Conservation (phyloP, 108 stramenopile species). For the Fragilaria crotonensis region DNA sequence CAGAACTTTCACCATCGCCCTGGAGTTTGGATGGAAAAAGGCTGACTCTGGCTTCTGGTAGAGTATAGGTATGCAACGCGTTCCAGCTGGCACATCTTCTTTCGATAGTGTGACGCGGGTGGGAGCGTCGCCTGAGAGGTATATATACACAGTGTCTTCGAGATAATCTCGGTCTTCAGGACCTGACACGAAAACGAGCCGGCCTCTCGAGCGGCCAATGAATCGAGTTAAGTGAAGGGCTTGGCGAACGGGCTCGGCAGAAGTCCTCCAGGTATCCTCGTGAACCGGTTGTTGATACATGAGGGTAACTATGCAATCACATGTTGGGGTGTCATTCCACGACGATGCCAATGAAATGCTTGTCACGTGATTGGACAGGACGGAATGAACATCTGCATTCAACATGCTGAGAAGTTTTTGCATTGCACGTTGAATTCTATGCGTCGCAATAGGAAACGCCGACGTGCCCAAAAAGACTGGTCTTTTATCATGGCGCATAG, state of each 20-base stretch:
- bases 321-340: background rate
- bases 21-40: conserved; percentile 71
- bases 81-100: background rate
- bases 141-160: background rate
- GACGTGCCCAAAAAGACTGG: background rate
- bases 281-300: background rate
- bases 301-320: background rate
- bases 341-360: background rate
- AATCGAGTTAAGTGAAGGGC: background rate
- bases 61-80: conserved; percentile 21
- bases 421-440: background rate
- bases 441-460: background rate
- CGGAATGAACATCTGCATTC: background rate
- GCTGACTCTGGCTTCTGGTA: conserved; percentile 65
- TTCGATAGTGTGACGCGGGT: background rate
- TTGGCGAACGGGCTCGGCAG: background rate
- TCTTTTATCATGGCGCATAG: background rate
- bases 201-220: background rate
- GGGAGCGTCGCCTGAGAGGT: background rate
- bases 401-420: background rate
- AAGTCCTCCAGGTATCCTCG: background rate
- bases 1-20: conserved; percentile 56
- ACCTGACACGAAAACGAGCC: background rate
- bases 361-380: background rate
- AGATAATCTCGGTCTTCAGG: background rate